Evolutionary conservation across 2,329 filamentous ascomycete genomes (phyloP).

Genomic region (Colletotrichum neosansevieriae): DNA sequence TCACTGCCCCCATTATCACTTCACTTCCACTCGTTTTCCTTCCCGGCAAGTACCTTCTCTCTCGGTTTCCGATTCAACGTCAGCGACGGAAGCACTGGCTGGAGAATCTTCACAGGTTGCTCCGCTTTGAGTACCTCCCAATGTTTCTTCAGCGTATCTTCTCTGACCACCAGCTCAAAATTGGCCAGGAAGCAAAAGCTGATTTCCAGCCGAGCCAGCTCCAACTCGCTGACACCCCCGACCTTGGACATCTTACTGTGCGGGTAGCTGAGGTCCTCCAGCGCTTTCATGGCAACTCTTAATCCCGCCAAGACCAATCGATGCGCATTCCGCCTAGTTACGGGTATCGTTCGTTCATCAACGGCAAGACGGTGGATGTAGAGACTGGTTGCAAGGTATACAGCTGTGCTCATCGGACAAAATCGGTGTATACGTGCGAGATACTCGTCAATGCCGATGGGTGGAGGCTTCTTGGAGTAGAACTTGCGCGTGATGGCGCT

Average conservation of each 20-base stretch:
- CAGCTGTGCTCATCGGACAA: slow-evolving; percentile 93
- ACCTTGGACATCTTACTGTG: slow-evolving; percentile 88
- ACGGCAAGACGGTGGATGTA: slow-evolving; percentile 89
- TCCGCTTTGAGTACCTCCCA: slow-evolving; percentile 50
- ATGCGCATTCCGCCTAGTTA: slow-evolving; percentile 88
- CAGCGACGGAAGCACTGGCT: slow-evolving; percentile 45
- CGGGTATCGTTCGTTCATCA: slow-evolving; percentile 80
- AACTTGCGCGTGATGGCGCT: slow-evolving; percentile 91
- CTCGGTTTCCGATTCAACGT: slow-evolving; percentile 42
- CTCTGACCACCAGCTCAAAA: slow-evolving; percentile 77
- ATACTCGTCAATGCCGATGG: slow-evolving; percentile 86
- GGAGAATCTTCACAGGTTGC: slow-evolving; percentile 28
- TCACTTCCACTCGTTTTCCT: slow-evolving; percentile 29
- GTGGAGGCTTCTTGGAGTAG: slow-evolving; percentile 88
- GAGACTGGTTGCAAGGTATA: slow-evolving; percentile 88
- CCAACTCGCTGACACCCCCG: slow-evolving; percentile 84
- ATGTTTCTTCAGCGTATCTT: slow-evolving; percentile 49
- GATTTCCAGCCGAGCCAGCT: slow-evolving; percentile 88
- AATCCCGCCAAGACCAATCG: slow-evolving; percentile 86
- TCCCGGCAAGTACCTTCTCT: background rate
- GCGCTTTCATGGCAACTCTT: slow-evolving; percentile 89
- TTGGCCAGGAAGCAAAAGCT: slow-evolving; percentile 89
- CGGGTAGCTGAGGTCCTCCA: slow-evolving; percentile 92
- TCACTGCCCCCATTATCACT: background rate
- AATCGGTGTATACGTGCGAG: slow-evolving; percentile 87